Percentiles rank a stretch among this genome's conserved stretches.
Evolutionary conservation across 148 eudicot genomes (phyloP).

Genomic region (Vaccinium darrowii): DNA sequence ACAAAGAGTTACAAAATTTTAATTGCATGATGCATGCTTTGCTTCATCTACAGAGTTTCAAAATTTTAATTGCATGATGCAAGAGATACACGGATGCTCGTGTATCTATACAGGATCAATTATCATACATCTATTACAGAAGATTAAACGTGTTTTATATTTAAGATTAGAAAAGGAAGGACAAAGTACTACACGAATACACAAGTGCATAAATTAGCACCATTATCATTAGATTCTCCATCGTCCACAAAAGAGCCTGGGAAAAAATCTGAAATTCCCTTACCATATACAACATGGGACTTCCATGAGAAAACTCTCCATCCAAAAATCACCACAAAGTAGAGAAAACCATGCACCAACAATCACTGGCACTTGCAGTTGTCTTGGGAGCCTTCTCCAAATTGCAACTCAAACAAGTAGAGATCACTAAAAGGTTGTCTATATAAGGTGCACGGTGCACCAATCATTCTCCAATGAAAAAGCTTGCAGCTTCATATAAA

Average conservation of each 20-base stretch:
- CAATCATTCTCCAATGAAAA: not conserved
- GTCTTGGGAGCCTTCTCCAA: not conserved
- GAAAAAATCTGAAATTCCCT: not conserved
- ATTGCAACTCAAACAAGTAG: not conserved
- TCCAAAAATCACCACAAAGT: not conserved
- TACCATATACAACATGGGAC: not conserved
- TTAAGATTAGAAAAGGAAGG: not conserved
- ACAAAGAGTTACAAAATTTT: constrained; percentile 16
- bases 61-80: not conserved
- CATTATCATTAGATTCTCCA: not conserved
- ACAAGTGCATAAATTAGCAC: not conserved
- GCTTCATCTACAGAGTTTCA: constrained; percentile 41
- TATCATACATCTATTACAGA: not conserved
- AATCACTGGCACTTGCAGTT: not conserved
- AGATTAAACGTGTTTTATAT: not conserved
- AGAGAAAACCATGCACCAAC: not conserved
- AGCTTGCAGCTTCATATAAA: not conserved
- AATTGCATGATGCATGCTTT: constrained; percentile 27
- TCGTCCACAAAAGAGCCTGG: not conserved
- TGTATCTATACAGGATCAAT: constrained; percentile 1
- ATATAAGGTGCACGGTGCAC: not conserved
- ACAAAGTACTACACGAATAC: not conserved
- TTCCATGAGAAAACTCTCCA: not conserved
- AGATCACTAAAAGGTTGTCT: not conserved
- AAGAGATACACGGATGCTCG: not conserved